Evolutionary conservation across 495 filamentous ascomycete genomes (phyloP).

Genomic region (Pyrenopolyporus hunteri): DNA sequence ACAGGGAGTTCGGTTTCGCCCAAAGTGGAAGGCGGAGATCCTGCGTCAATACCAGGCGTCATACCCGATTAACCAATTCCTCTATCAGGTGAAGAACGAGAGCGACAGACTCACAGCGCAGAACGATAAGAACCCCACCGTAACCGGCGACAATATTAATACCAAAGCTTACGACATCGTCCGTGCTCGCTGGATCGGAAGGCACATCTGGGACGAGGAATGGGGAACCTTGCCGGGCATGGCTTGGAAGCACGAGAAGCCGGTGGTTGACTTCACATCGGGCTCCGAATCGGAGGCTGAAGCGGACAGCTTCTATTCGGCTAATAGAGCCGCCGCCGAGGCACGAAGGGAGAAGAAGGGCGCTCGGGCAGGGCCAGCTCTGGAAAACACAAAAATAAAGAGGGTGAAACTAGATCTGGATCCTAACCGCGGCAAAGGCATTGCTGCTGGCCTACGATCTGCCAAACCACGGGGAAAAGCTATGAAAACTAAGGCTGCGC

Average conservation of each 20-base stretch:
- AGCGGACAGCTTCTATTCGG: no score
- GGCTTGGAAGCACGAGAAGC: slow-evolving; percentile 40
- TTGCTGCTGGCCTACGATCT: no score
- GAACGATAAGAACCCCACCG: background rate
- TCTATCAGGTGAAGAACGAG: slow-evolving; percentile 41
- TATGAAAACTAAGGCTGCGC: no score
- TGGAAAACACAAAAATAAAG: no score
- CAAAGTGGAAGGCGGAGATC: slow-evolving; percentile 1
- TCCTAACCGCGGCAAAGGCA: no score
- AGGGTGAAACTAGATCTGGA: no score
- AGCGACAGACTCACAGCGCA: slow-evolving; percentile 24
- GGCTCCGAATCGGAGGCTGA: background rate
- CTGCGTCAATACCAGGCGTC: slow-evolving; percentile 35
- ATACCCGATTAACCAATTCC: slow-evolving; percentile 41
- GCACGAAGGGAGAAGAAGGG: no score
- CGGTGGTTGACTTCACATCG: no score
- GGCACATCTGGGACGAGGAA: slow-evolving; percentile 37
- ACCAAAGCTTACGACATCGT: slow-evolving; percentile 26
- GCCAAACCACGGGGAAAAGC: no score
- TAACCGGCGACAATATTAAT: slow-evolving; percentile 15
- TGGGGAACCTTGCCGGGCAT: slow-evolving; percentile 42
- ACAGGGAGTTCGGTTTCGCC: background rate
- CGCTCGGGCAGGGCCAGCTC: no score
- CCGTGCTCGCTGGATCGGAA: slow-evolving; percentile 35
- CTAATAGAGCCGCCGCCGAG: no score